phyloP scores from a whole-genome alignment of 148 eudicot genomes.

The Vaccinium corymbosum region DNA sequence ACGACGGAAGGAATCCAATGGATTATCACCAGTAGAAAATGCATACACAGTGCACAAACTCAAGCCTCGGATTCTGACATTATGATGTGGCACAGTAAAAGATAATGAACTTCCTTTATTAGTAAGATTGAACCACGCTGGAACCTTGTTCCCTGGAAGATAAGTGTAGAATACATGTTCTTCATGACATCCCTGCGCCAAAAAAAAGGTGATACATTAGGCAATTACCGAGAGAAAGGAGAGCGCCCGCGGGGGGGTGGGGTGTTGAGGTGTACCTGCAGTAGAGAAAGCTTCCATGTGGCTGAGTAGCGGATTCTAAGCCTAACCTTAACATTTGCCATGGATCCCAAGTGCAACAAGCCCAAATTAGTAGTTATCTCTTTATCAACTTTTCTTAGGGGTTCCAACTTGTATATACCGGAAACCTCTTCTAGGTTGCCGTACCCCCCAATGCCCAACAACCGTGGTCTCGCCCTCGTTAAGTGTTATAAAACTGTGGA shows the following conservation, averaged over 20 bases:
- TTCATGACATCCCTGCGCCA: conserved; percentile 9
- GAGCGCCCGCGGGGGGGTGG: too few relatives aligned
- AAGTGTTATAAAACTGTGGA: background rate
- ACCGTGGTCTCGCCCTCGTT: too few relatives aligned
- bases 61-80: background rate
- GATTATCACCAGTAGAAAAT: background rate
- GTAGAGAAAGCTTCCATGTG: too few relatives aligned
- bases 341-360: background rate
- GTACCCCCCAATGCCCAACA: too few relatives aligned
- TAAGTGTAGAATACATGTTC: conserved; percentile 9
- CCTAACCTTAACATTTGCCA: background rate
- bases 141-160: conserved; percentile 7
- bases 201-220: background rate
- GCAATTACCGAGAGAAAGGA: too few relatives aligned
- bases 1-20: too few relatives aligned
- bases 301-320: too few relatives aligned
- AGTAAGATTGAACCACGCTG: background rate
- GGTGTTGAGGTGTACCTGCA: background rate
- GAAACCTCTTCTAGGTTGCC: background rate
- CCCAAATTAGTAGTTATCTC: background rate
- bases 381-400: background rate
- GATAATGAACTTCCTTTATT: background rate
- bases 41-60: background rate
- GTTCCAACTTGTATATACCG: background rate
- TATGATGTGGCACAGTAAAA: background rate